Percentiles rank a stretch among this genome's conserved stretches.
phyloP scores from a whole-genome alignment of 805 yeast genomes.

The Zygosaccharomyces rouxii region DNA sequence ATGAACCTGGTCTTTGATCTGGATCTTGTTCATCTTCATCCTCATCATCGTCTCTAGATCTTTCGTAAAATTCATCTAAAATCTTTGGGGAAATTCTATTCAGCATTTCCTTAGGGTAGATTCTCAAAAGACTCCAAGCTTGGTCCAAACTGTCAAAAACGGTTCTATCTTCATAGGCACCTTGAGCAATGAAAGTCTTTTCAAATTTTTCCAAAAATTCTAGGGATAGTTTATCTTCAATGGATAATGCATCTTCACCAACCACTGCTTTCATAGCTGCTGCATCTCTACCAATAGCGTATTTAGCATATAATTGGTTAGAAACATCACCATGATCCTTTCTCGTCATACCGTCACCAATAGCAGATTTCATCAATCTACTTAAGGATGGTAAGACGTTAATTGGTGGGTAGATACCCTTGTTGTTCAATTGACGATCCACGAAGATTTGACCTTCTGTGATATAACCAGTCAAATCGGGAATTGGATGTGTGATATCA shows the following conservation, averaged over 20 bases:
- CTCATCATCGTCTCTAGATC: conserved; percentile 66
- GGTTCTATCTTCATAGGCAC: conserved; percentile 94
- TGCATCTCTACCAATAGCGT: conserved; percentile 99
- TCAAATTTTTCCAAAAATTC: conserved; percentile 98
- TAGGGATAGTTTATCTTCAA: conserved; percentile 93
- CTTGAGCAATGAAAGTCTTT: conserved; percentile 91
- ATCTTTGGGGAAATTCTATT: conserved; percentile 98
- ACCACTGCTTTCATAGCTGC: conserved; percentile 99
- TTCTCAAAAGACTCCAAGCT: conserved; percentile 97
- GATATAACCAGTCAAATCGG: conserved; percentile 98
- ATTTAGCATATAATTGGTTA: conserved; percentile 96
- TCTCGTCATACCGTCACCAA: conserved; percentile 99
- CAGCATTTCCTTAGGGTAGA: conserved; percentile 97
- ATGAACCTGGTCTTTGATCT: conserved; percentile 28
- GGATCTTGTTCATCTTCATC: conserved; percentile 44
- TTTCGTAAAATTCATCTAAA: conserved; percentile 89
- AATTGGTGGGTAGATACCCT: conserved; percentile 98
- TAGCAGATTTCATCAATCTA: conserved; percentile 98
- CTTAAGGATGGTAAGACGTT: conserved; percentile 96
- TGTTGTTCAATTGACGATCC: conserved; percentile 93
- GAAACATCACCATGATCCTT: conserved; percentile 99
- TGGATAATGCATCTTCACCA: conserved; percentile 98
- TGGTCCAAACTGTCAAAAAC: conserved; percentile 93
- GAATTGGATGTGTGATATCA: conserved; percentile 99
- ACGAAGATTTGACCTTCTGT: conserved; percentile 98